Percentiles rank a stretch among this genome's conserved stretches.
Evolutionary conservation across 139 green algal genomes (phyloP).

Genomic region (Pleodorina starrii): DNA sequence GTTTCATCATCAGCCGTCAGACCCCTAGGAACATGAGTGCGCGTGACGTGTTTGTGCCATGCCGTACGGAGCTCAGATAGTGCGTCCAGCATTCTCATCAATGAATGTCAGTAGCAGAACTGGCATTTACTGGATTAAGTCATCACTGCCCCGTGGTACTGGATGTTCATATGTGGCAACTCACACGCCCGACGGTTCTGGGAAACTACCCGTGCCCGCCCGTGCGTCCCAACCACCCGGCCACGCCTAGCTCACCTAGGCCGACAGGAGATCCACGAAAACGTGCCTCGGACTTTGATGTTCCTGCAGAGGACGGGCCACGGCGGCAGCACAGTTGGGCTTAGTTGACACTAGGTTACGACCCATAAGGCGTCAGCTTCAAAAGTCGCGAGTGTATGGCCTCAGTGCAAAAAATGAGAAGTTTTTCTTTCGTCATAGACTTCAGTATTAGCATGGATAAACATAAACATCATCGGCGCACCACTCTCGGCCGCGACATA

Average conservation of each 20-base stretch:
- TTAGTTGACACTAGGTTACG: too few relatives aligned
- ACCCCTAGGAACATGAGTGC: neutral
- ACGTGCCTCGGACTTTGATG: too few relatives aligned
- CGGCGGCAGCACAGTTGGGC: too few relatives aligned
- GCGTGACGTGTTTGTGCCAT: neutral
- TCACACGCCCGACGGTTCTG: too few relatives aligned
- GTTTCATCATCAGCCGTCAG: slow-evolving; percentile 25
- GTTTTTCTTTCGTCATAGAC: neutral
- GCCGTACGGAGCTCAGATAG: slow-evolving; percentile 22
- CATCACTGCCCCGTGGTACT: slow-evolving; percentile 21
- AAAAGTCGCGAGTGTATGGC: neutral
- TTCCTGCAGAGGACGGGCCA: too few relatives aligned
- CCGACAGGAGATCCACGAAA: too few relatives aligned
- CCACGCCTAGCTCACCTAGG: too few relatives aligned
- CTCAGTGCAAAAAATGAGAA: neutral
- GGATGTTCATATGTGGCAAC: too few relatives aligned
- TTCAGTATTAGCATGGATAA: slow-evolving; percentile 50
- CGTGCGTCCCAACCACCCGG: too few relatives aligned
- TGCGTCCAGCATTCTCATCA: slow-evolving; percentile 46
- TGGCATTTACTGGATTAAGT: slow-evolving; percentile 44
- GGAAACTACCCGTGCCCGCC: too few relatives aligned
- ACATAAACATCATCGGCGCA: slow-evolving; percentile 8
- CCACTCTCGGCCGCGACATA: neutral
- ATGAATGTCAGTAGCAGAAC: slow-evolving; percentile 47
- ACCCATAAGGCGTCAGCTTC: too few relatives aligned